These are phyloP conservation scores for Poa pratensis DNA, from an alignment of 176 grass and related monocot species.

Conservation along the genomic window DNA sequence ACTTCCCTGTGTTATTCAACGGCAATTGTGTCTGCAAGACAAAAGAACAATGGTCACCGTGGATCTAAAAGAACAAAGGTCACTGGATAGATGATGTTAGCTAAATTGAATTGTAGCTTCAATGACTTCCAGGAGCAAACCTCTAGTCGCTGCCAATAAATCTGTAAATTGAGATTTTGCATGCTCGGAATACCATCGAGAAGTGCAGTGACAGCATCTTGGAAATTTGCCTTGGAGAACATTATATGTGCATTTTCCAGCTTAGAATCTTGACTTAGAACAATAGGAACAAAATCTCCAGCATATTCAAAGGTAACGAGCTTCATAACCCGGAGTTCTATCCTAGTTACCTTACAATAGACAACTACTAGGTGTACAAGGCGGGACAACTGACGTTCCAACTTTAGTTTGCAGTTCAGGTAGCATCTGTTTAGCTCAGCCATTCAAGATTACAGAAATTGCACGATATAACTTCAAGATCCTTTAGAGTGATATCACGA, in stretches of 20 bases:
- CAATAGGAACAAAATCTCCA: background rate
- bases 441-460: slow-evolving; percentile 8
- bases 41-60: background rate
- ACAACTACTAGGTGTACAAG: background rate
- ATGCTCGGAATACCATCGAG: slow-evolving; percentile 10
- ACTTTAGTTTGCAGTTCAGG: background rate
- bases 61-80: background rate
- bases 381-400: background rate
- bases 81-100: background rate
- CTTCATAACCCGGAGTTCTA: background rate
- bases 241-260: background rate
- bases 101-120: background rate
- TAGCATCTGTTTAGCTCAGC: slow-evolving; percentile 3
- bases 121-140: background rate
- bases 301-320: slow-evolving; percentile 19
- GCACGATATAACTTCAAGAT: slow-evolving; percentile 16
- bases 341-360: background rate
- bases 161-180: background rate
- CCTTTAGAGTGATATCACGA: background rate
- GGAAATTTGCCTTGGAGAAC: background rate
- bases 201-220: background rate
- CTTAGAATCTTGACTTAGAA: background rate
- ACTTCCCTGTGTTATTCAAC: background rate
- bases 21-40: slow-evolving; percentile 18
- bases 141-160: background rate